Percentiles rank a stretch among this genome's conserved stretches.
Conservation (phyloP, 2,329 filamentous ascomycete genomes). For the Acephala macrosclerotiorum region DNA sequence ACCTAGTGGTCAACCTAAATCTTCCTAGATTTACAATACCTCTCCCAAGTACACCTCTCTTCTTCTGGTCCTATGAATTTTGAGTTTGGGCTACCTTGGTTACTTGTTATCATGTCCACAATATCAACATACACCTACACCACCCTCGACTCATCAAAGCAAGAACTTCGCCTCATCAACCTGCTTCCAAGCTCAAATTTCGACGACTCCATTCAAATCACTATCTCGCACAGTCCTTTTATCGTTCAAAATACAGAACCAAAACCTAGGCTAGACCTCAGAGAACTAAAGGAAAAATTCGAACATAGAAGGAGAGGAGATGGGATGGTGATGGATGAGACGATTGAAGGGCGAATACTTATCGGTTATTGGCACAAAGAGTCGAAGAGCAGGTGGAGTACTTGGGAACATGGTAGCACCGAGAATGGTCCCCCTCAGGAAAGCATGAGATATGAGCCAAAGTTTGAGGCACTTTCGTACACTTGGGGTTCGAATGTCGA, state of each 20-base stretch:
- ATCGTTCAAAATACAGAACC: neutral
- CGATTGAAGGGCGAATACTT: neutral
- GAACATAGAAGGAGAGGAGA: neutral
- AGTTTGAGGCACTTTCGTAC: conserved; percentile 1
- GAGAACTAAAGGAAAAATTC: neutral
- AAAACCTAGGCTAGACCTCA: neutral
- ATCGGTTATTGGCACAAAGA: neutral
- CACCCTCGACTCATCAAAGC: neutral
- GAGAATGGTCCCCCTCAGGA: no score
- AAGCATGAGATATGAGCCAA: neutral
- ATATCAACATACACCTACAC: neutral
- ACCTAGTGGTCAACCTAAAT: no score
- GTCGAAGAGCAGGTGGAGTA: neutral
- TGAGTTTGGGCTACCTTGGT: neutral
- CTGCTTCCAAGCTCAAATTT: neutral
- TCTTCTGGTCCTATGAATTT: neutral
- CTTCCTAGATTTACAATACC: neutral
- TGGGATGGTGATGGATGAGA: neutral
- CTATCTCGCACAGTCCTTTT: neutral
- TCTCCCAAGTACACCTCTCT: neutral
- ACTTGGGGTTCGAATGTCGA: neutral
- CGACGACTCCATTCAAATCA: neutral
- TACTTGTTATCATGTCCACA: neutral
- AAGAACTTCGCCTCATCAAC: neutral
- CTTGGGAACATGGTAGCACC: neutral